Percentiles rank a stretch among this genome's conserved stretches.
Conservation (phyloP, 1,284 basidiomycete species). For the Ustilago loliicola region DNA sequence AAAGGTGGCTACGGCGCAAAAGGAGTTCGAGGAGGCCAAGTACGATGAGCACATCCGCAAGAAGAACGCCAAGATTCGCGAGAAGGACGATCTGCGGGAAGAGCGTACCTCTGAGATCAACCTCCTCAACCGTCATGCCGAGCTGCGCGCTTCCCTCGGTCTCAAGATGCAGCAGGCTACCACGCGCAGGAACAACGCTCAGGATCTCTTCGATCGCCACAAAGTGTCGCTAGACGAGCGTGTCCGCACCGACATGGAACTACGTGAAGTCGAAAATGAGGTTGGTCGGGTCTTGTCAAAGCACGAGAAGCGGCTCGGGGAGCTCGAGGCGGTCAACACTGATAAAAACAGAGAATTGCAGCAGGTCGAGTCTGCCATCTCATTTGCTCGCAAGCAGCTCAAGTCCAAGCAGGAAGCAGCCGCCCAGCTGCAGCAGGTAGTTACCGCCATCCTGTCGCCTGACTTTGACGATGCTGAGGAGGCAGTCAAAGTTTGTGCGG, state of each 20-base stretch:
- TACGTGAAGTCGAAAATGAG: constrained; percentile 80
- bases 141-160: constrained; percentile 83
- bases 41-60: constrained; percentile 81
- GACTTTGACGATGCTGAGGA: constrained; percentile 73
- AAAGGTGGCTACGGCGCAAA: constrained; percentile 41
- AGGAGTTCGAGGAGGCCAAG: constrained; percentile 69
- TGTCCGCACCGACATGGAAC: constrained; percentile 76
- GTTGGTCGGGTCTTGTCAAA: constrained; percentile 74
- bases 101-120: constrained; percentile 80
- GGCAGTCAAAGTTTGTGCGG: constrained; percentile 76
- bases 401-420: constrained; percentile 74
- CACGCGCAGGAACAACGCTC: constrained; percentile 29
- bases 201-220: constrained; percentile 70
- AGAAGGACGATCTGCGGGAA: constrained; percentile 81
- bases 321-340: constrained; percentile 40
- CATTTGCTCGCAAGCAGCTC: constrained; percentile 72
- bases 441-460: constrained; percentile 73
- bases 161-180: constrained; percentile 74
- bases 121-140: constrained; percentile 82
- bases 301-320: constrained; percentile 51
- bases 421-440: constrained; percentile 71
- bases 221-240: constrained; percentile 78
- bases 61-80: constrained; percentile 75
- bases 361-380: constrained; percentile 57
- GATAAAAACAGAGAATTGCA: constrained; percentile 51